Percentiles rank a stretch among this genome's conserved stretches.
Evolutionary conservation across 192 early-diverging fungal genomes (phyloP).

Genomic region (Coemansia sp.): DNA sequence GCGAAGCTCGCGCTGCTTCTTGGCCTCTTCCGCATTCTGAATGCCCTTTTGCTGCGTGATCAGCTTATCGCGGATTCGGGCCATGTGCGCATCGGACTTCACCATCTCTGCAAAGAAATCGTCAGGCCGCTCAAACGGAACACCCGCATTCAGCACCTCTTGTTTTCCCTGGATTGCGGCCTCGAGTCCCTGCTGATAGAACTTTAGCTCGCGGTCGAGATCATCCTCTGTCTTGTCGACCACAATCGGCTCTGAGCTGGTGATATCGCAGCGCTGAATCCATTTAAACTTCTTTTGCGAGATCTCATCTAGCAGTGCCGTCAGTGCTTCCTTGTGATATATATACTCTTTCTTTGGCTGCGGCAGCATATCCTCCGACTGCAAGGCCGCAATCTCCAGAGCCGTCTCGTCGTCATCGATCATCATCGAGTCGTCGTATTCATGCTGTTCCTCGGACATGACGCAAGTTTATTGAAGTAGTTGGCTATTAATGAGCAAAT

Average conservation of each 20-base stretch:
- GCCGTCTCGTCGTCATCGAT: constrained; percentile 52
- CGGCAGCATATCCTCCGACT: constrained; percentile 18
- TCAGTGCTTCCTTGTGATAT: constrained; percentile 57
- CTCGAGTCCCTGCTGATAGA: constrained; percentile 89
- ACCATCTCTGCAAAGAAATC: constrained; percentile 99
- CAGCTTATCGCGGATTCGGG: constrained; percentile 79
- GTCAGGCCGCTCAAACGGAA: constrained; percentile 81
- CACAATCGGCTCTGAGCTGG: constrained; percentile 56
- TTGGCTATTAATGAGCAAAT: background rate
- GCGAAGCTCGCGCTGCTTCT: constrained; percentile 85
- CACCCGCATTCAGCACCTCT: constrained; percentile 60
- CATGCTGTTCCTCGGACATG: constrained; percentile 10
- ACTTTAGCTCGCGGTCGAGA: constrained; percentile 88
- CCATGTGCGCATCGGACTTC: constrained; percentile 95
- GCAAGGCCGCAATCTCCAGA: constrained; percentile 51
- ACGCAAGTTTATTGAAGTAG: background rate
- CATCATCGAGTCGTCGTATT: constrained; percentile 24
- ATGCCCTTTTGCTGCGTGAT: constrained; percentile 79
- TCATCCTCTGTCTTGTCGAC: constrained; percentile 77
- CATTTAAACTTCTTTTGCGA: constrained; percentile 64
- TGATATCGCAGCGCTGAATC: constrained; percentile 70
- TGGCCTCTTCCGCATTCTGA: constrained; percentile 79
- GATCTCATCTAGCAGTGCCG: constrained; percentile 60
- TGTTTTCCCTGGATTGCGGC: constrained; percentile 69
- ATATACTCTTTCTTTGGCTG: constrained; percentile 39